phyloP scores from a whole-genome alignment of 208 protist species.

The Trichomonas gallinae region DNA sequence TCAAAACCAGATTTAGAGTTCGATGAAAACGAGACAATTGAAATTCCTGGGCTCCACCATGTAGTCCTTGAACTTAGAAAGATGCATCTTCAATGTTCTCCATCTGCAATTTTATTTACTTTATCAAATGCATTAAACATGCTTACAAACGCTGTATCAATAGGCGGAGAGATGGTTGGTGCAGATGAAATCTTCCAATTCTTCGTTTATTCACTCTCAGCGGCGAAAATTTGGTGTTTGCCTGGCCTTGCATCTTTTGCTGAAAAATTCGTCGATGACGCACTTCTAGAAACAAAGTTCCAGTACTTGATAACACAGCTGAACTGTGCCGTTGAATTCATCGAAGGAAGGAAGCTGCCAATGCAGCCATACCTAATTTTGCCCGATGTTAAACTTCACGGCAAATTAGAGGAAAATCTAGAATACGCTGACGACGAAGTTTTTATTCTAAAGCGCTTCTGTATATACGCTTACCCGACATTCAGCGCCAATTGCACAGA shows the following conservation, averaged over 20 bases:
- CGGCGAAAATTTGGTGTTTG: background rate
- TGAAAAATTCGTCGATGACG: conserved; percentile 12
- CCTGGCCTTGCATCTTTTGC: background rate
- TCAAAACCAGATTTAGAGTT: background rate
- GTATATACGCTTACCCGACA: background rate
- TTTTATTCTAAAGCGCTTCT: background rate
- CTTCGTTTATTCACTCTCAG: background rate
- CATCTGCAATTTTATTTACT: background rate
- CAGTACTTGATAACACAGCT: background rate
- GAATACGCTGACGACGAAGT: background rate
- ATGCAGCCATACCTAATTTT: background rate
- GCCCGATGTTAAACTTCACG: background rate
- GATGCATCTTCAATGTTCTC: background rate
- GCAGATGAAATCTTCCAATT: conserved; percentile 12
- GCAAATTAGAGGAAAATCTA: background rate
- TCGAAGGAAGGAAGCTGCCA: background rate
- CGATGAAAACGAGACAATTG: background rate
- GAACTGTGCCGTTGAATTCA: background rate
- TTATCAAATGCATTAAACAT: background rate
- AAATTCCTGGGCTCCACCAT: background rate
- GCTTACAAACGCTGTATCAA: background rate
- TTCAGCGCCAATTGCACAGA: background rate
- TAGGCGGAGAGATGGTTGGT: background rate
- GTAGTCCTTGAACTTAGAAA: background rate
- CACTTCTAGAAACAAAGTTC: background rate